Base-by-base conservation (phyloP, 228 moss, liverwort and hornwort species). In the Sphagnum fallax region DNA sequence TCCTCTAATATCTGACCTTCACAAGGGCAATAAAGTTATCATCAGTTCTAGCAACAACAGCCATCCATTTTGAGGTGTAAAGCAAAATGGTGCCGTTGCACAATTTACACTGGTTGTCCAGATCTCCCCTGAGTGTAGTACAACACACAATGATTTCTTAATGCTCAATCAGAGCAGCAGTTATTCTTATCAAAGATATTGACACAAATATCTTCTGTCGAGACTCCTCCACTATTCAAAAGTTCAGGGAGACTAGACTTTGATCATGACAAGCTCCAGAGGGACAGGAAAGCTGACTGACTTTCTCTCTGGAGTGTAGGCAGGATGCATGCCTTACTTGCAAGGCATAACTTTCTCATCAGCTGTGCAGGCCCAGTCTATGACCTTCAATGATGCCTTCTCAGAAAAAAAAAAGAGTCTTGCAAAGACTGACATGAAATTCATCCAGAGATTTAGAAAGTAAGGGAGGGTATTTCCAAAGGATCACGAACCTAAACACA, bases 51-150 rank as follows among this genome's bases (percentile, higher is more conserved):
- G 87, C 88, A 62, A 97, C 88, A 57, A 91, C 97, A 66, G 93
- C 91, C 97, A 97, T 97, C 61, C 97, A 91, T 32, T 78, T 93
- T 97, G 32, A 97, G 65, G 64, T 93, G 91, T 16, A 93, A 97
- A 9, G 91, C 88, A 78, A 97, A 97, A 75, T 93, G 97, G 81
- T 97, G 89, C 51, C 97, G 97, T 66, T 87, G 86, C 63, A 93
- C 71, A 5, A 97, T 93, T 70, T 91, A 91, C 71, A 97, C 79
- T 11, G 90, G 78, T 70, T 83, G 87, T 60, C 88, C 85, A 79
- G 78, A 71, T 47, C 91, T 93, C 80, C 92, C 32, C 32, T 32
- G 32, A 32, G 32, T 32, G 3, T 32, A 32, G 32, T 32, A 32
- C 2, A 32, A 32, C 32, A 32, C 32, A 32, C 32, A 32, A 32